These are phyloP conservation scores for Amphibolis antarctica DNA, from an alignment of 106 monocot species.

Conservation along the genomic window DNA sequence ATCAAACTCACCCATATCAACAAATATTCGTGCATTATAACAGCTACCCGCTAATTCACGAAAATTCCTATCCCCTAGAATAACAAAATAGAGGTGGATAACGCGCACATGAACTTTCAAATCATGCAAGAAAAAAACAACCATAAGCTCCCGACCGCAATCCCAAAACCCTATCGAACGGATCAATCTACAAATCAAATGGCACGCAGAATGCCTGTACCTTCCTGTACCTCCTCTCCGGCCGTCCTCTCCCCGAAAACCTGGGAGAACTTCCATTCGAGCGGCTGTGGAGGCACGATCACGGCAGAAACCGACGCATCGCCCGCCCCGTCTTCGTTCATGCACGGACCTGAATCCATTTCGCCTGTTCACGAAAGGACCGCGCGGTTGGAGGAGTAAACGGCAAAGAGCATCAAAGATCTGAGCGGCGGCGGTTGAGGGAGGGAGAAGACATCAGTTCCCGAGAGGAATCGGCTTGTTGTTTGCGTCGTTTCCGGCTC, in stretches of 20 bases:
- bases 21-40: background rate
- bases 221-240: conserved; percentile 24
- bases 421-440: background rate
- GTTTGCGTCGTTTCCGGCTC: background rate
- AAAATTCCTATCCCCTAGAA: background rate
- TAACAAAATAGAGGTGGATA: background rate
- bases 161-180: background rate
- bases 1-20: background rate
- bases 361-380: background rate
- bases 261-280: conserved; percentile 26
- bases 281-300: conserved; percentile 7
- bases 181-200: background rate
- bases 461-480: background rate
- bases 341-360: conserved; percentile 2
- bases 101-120: background rate
- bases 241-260: conserved; percentile 20
- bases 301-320: background rate
- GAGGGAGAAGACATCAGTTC: background rate
- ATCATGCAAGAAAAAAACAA: background rate
- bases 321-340: background rate
- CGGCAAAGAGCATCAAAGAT: background rate
- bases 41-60: background rate
- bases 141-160: background rate
- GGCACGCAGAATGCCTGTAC: background rate
- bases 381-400: background rate